Conservation (phyloP, 2,329 filamentous ascomycete species). For the Fusarium sp. region DNA sequence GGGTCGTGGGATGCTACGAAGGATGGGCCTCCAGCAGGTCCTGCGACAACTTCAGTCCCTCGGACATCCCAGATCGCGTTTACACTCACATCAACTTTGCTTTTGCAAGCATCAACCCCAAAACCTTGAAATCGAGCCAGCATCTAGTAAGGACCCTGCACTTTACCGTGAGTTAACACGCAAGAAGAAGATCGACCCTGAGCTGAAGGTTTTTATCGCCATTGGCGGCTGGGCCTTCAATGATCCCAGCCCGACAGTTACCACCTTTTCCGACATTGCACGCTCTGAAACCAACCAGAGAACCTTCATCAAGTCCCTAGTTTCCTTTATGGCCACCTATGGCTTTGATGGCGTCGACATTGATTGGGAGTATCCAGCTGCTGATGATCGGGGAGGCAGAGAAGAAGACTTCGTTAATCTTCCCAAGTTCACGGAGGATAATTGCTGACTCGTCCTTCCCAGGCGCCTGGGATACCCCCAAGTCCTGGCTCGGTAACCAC, state of each 20-base stretch:
- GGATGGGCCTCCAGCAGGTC: neutral
- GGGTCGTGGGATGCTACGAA: neutral
- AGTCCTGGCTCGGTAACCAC: neutral
- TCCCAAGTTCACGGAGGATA: too few relatives aligned
- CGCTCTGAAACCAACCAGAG: neutral
- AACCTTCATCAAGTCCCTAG: constrained; percentile 1
- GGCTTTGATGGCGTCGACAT: constrained; percentile 27
- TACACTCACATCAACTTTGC: neutral
- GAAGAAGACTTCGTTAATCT: constrained; percentile 49
- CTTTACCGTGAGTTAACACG: neutral
- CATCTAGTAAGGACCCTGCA: neutral
- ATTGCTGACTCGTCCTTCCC: too few relatives aligned
- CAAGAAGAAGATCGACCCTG: neutral
- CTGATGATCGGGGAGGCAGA: constrained; percentile 50
- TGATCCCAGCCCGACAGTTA: constrained; percentile 44
- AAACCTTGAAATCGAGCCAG: neutral
- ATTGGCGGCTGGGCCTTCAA: constrained; percentile 55
- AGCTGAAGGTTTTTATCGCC: neutral
- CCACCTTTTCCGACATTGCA: constrained; percentile 38
- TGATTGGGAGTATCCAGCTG: constrained; percentile 18
- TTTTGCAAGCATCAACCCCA: neutral
- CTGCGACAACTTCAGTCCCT: neutral
- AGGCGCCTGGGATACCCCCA: neutral
- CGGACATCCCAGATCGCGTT: neutral
- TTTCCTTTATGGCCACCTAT: constrained; percentile 31